Base-by-base conservation (phyloP, 129 eudicot genomes). In the Cynara cardunculus region DNA sequence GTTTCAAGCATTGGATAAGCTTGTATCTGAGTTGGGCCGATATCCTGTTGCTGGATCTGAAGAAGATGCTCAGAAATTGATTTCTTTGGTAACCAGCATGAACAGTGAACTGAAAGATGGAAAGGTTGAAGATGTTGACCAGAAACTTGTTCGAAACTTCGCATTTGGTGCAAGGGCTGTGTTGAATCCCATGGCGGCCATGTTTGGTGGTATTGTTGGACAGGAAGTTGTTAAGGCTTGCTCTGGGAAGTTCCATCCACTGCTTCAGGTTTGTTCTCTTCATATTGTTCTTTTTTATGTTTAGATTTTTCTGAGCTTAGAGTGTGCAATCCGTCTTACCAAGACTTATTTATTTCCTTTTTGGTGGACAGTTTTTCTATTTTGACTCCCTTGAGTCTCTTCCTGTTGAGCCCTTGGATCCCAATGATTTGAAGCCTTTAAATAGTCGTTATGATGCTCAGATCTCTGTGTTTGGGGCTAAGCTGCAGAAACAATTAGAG, bases 191-290 rank as follows among this genome's bases (percentile, higher is more conserved):
- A 90, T 93, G 98, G 94, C 98, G 32, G 96, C 98, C 18, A 88
- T 91, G 97, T 93, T 93, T 83, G 98, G 98, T 22, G 97, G 97
- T 74, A 81, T 93, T 80, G 97, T 93, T 84, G 96, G 97, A 12
- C 98, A 94, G 85, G 98, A 94, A 81, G 92, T 94, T 76, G 81
- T 94, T 81, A 94, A 94, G 90, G 98, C 98, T 24, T 94, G 98
- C 84, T 91, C 98, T 67, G 98, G 97, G 72, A 94, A 94, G 88
- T 94, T 94, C 70, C 97, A 94, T 88, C 98, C 98, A 28, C 90
- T 94, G 70, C 87, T 87, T 80, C 98, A 91, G 98, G 98, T 94
- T 78, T 75, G 86, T 71, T 75, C 26, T 70, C 18, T 14, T 19
- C 61, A 12, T 24, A 16, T 62, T 21, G 21, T 32, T 13, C 59